Evolutionary conservation across 306 rosid genomes (phyloP).

Genomic region (Acacia confusa): DNA sequence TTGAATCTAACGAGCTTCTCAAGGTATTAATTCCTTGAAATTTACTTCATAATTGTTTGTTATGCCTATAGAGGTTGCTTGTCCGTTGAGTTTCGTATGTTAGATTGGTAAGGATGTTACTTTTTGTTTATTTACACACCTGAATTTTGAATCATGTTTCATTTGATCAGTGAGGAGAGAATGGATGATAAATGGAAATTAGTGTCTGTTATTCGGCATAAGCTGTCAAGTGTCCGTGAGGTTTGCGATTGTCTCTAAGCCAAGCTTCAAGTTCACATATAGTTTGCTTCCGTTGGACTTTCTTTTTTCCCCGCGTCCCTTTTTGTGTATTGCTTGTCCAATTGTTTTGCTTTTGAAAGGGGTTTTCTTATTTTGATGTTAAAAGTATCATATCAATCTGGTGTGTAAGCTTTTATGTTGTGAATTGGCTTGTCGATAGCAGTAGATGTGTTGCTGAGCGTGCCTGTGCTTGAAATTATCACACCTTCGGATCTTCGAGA

Average conservation of each 20-base stretch:
- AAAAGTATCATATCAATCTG: not conserved
- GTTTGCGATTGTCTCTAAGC: constrained; percentile 6
- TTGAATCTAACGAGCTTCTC: constrained; percentile 91
- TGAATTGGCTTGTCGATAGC: not conserved
- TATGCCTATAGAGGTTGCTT: not conserved
- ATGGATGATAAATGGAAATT: not conserved
- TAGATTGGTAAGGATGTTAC: not conserved
- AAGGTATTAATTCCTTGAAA: constrained; percentile 51
- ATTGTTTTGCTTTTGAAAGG: not conserved
- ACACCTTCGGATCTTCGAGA: not conserved
- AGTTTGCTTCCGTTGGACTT: not conserved
- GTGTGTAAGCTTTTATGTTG: not conserved
- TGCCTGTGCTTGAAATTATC: not conserved
- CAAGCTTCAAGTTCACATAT: not conserved
- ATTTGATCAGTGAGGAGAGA: not conserved
- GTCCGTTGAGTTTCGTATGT: not conserved
- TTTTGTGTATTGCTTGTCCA: not conserved
- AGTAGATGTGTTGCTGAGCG: not conserved
- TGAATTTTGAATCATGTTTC: not conserved
- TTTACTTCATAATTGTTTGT: not conserved
- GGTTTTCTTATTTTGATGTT: constrained; percentile 3
- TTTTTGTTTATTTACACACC: not conserved
- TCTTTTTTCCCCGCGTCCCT: not conserved
- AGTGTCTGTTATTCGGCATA: not conserved
- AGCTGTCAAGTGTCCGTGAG: not conserved